phyloP scores from a whole-genome alignment of 768 basidiomycete species.

The Phlebiopsis gigantea region DNA sequence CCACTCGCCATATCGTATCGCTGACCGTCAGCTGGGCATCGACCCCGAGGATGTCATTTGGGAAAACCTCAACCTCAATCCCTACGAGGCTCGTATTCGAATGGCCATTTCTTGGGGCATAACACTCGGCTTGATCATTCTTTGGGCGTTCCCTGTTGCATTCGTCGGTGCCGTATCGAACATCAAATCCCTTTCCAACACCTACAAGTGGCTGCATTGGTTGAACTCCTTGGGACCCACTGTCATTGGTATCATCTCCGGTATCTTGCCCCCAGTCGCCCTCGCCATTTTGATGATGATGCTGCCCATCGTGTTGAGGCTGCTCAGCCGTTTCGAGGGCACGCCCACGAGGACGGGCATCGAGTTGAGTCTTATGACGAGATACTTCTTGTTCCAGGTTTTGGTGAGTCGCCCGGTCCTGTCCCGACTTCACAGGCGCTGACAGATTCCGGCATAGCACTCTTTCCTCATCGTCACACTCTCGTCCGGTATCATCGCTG shows the following conservation, averaged over 20 bases:
- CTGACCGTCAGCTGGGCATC: constrained; percentile 70
- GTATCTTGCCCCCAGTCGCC: constrained; percentile 82
- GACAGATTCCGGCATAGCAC: constrained; percentile 46
- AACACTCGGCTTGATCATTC: constrained; percentile 75
- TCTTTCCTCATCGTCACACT: constrained; percentile 91
- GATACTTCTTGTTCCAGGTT: constrained; percentile 91
- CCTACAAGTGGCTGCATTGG: constrained; percentile 75
- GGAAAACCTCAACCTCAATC: constrained; percentile 84
- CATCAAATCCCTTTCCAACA: constrained; percentile 60
- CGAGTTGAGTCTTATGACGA: constrained; percentile 87
- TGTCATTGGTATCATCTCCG: constrained; percentile 72
- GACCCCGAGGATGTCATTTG: constrained; percentile 89
- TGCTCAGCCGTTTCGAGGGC: constrained; percentile 83
- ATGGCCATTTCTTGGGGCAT: constrained; percentile 56
- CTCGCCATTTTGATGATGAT: constrained; percentile 91
- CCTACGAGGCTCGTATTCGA: constrained; percentile 56
- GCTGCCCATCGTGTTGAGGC: constrained; percentile 75
- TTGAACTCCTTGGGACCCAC: constrained; percentile 59
- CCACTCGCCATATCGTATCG: constrained; percentile 80
- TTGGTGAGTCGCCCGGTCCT: constrained; percentile 53
- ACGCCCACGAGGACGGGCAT: constrained; percentile 79
- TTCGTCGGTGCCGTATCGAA: constrained; percentile 86
- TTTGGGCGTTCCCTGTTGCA: constrained; percentile 76
- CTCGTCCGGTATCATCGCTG: constrained; percentile 73
- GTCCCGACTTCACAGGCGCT: not conserved